These are phyloP conservation scores for Limtongozyma cylindracea DNA, from an alignment of 805 yeast genomes.

Conservation along the genomic window DNA sequence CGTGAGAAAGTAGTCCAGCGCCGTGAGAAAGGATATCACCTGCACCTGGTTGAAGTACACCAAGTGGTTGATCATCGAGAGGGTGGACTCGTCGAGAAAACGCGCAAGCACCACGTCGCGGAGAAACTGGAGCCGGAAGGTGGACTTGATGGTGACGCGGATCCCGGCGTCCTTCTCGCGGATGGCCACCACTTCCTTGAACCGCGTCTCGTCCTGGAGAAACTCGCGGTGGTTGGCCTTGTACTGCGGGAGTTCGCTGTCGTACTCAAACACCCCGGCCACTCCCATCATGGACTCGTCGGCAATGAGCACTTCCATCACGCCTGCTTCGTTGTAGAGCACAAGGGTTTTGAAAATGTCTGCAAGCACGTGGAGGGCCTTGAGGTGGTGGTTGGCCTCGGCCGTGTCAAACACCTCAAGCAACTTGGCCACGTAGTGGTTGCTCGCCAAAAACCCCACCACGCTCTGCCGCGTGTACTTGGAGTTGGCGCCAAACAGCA, in stretches of 20 bases:
- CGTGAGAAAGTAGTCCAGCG: slow-evolving; percentile 17
- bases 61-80: slow-evolving; percentile 36
- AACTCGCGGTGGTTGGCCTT: slow-evolving; percentile 65
- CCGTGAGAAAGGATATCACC: slow-evolving; percentile 26
- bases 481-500: slow-evolving; percentile 36
- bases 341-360: slow-evolving; percentile 49
- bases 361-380: slow-evolving; percentile 38
- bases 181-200: slow-evolving; percentile 37
- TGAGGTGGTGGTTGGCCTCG: slow-evolving; percentile 25
- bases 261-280: slow-evolving; percentile 68
- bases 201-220: slow-evolving; percentile 25
- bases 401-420: slow-evolving; percentile 24
- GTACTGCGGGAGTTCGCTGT: slow-evolving; percentile 58
- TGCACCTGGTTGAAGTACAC: slow-evolving; percentile 46
- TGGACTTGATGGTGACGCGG: slow-evolving; percentile 11
- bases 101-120: slow-evolving; percentile 75
- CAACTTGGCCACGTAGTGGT: slow-evolving; percentile 25
- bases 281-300: slow-evolving; percentile 17
- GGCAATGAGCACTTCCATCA: slow-evolving; percentile 10
- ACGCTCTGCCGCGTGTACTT: slow-evolving; percentile 37
- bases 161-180: slow-evolving; percentile 17
- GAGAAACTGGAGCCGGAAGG: slow-evolving; percentile 54
- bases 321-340: slow-evolving; percentile 33
- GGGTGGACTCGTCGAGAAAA: slow-evolving; percentile 57
- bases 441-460: slow-evolving; percentile 23